Evolutionary conservation across 805 yeast species (phyloP).

Genomic region (Komagataella populi): DNA sequence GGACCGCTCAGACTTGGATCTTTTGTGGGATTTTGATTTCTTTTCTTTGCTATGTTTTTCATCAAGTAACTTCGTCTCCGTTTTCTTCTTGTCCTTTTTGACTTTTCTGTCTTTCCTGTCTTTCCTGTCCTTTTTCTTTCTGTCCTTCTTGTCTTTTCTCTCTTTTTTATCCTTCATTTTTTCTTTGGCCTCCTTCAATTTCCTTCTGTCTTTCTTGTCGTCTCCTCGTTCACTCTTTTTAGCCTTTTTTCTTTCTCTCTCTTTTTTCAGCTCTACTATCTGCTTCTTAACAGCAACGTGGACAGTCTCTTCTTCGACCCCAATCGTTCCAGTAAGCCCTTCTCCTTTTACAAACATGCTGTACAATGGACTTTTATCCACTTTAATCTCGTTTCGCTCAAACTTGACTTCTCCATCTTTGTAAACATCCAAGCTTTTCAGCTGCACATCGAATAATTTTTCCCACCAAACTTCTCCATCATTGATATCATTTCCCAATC

Average conservation of each 20-base stretch:
- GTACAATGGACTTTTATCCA: constrained; percentile 58
- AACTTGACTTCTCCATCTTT: constrained; percentile 26
- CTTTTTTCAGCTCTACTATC: constrained; percentile 14
- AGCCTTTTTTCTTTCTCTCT: constrained; percentile 10
- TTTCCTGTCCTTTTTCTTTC: constrained; percentile 10
- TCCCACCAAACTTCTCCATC: constrained; percentile 97
- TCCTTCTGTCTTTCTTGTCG: constrained; percentile 10
- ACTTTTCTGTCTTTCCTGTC: constrained; percentile 8
- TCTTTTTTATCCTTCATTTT: constrained; percentile 12
- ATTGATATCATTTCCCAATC: constrained; percentile 67
- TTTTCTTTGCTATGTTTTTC: constrained; percentile 1
- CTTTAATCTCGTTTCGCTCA: constrained; percentile 35
- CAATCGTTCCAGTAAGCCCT: constrained; percentile 67
- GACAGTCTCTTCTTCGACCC: constrained; percentile 4
- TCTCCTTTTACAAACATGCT: constrained; percentile 82
- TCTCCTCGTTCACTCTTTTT: constrained; percentile 10
- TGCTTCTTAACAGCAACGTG: constrained; percentile 14
- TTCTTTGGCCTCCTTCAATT: constrained; percentile 9
- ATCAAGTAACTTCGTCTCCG: constrained; percentile 1
- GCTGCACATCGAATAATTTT: constrained; percentile 82
- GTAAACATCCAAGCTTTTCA: constrained; percentile 58
- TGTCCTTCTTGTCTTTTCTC: constrained; percentile 9
- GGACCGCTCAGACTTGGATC: not conserved
- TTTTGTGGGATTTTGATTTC: not conserved
- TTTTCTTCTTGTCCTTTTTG: constrained; percentile 2